Evolutionary conservation across 2,329 filamentous ascomycete species (phyloP).

Genomic region (Neurospora sp.): DNA sequence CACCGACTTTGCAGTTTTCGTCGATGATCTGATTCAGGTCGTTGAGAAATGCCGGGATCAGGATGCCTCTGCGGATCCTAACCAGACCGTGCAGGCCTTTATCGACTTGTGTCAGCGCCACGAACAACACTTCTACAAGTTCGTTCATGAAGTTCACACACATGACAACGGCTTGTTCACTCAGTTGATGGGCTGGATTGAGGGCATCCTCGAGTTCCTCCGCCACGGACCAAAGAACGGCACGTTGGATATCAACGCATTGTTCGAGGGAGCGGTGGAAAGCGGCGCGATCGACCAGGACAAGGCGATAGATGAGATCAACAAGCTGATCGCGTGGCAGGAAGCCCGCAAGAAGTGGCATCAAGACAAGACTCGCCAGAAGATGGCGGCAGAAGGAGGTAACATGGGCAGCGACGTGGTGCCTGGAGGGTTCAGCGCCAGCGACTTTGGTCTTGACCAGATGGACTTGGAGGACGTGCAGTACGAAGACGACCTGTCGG

Average conservation of each 20-base stretch:
- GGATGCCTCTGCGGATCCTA: slow-evolving; percentile 89
- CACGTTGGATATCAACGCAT: slow-evolving; percentile 85
- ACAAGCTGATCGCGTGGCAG: slow-evolving; percentile 85
- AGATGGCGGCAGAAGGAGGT: slow-evolving; percentile 85
- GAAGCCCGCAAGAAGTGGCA: slow-evolving; percentile 96
- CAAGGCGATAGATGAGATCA: slow-evolving; percentile 69
- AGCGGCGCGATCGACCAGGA: slow-evolving; percentile 59
- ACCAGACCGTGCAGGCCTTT: slow-evolving; percentile 95
- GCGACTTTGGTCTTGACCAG: slow-evolving; percentile 83
- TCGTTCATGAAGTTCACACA: slow-evolving; percentile 93
- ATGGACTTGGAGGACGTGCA: slow-evolving; percentile 80
- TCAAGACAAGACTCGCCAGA: slow-evolving; percentile 92
- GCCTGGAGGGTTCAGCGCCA: slow-evolving; percentile 50
- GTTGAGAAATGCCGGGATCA: slow-evolving; percentile 57
- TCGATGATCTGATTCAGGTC: slow-evolving; percentile 81
- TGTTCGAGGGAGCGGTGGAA: slow-evolving; percentile 73
- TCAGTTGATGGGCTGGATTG: slow-evolving; percentile 93
- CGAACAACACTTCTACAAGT: slow-evolving; percentile 97
- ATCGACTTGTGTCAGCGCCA: slow-evolving; percentile 94
- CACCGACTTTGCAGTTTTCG: slow-evolving; percentile 88
- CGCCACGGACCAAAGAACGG: slow-evolving; percentile 77
- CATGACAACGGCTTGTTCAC: slow-evolving; percentile 96
- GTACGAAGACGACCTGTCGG: slow-evolving; percentile 64
- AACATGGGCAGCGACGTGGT: slow-evolving; percentile 28
- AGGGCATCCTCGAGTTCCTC: slow-evolving; percentile 88